Conservation (phyloP, 805 yeast species). For the Teunomyces pallodes region DNA sequence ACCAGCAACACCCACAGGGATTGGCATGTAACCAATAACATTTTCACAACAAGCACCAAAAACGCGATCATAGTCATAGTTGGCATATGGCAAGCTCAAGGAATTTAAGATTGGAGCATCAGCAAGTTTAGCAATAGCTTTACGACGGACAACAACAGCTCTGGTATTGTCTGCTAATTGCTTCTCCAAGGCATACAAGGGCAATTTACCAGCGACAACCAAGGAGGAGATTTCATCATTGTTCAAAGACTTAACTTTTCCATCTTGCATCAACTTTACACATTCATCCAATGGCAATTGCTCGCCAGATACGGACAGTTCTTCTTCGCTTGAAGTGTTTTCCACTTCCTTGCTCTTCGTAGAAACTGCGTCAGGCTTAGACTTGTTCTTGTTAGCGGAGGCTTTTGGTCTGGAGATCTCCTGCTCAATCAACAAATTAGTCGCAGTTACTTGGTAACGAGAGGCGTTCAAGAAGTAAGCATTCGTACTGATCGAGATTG, state of each 20-base stretch:
- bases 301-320: slow-evolving; percentile 17
- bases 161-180: slow-evolving; percentile 84
- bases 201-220: slow-evolving; percentile 74
- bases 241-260: slow-evolving; percentile 60
- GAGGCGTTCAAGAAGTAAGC: slow-evolving; percentile 84
- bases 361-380: slow-evolving; percentile 2
- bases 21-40: slow-evolving; percentile 93
- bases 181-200: slow-evolving; percentile 91
- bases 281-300: slow-evolving; percentile 62
- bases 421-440: slow-evolving; percentile 38
- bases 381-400: slow-evolving; percentile 1
- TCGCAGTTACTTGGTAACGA: slow-evolving; percentile 55
- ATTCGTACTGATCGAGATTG: slow-evolving; percentile 75
- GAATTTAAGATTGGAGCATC: slow-evolving; percentile 76
- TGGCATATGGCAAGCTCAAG: slow-evolving; percentile 69
- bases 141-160: slow-evolving; percentile 92
- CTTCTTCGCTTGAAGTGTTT: slow-evolving; percentile 21
- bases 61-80: slow-evolving; percentile 92
- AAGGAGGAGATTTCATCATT: slow-evolving; percentile 74
- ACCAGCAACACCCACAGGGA: slow-evolving; percentile 98
- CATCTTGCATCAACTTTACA: slow-evolving; percentile 60
- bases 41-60: slow-evolving; percentile 99
- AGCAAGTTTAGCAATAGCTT: slow-evolving; percentile 81
- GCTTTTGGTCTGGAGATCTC: slow-evolving; percentile 32
- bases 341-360: neutral